Conservation (phyloP, 78 protist species). For the Tieghemostelium lacteum region DNA sequence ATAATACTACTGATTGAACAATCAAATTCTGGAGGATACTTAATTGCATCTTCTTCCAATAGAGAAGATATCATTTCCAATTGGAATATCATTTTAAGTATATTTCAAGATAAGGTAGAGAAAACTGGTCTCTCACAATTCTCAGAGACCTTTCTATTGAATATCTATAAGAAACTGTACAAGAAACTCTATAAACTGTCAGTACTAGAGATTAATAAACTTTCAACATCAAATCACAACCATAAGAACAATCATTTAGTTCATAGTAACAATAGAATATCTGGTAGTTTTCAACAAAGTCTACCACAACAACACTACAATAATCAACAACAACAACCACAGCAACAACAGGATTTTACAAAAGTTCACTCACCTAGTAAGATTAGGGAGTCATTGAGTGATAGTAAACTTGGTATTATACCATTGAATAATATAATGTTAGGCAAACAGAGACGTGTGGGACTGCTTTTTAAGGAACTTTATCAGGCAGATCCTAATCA, state of each 20-base stretch:
- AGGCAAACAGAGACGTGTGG: conserved; percentile 18
- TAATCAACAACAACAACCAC: conserved; percentile 1
- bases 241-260: too few species aligned
- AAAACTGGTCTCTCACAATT: conserved; percentile 47
- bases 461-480: conserved; percentile 12
- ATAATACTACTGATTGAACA: conserved; percentile 17
- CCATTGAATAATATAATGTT: not conserved
- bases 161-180: conserved; percentile 25
- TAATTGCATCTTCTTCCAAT: conserved; percentile 20
- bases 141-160: conserved; percentile 43
- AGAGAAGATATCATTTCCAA: conserved; percentile 16
- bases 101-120: conserved; percentile 40
- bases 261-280: too few species aligned
- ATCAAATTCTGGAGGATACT: conserved; percentile 6
- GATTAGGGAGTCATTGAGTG: not conserved
- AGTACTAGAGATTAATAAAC: too few species aligned
- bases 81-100: conserved; percentile 32
- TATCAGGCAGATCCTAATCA: conserved; percentile 5
- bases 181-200: conserved; percentile 10
- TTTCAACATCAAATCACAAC: too few species aligned
- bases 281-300: not conserved
- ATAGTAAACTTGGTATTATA: too few species aligned
- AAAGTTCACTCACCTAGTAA: not conserved
- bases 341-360: not conserved
- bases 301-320: not conserved